Conservation (phyloP, 441 rosid genomes). For the Breynia disticha region DNA sequence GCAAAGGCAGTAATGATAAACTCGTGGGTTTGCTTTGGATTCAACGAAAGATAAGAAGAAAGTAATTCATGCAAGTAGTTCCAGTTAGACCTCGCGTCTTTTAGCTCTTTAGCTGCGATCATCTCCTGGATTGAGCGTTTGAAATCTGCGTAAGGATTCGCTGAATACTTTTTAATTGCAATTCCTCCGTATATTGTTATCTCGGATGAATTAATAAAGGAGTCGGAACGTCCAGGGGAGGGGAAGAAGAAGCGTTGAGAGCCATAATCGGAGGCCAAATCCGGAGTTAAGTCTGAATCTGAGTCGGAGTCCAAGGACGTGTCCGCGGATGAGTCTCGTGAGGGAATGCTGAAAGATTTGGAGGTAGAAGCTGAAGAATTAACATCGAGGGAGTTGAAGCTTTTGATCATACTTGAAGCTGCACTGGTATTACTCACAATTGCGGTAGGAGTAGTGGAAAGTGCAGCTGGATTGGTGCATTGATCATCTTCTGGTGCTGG, state of each 20-base stretch:
- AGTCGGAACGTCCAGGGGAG: conserved; percentile 84
- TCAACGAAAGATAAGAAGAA: conserved; percentile 58
- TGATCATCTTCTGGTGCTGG: conserved; percentile 18
- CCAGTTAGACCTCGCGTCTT: conserved; percentile 42
- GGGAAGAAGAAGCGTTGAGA: conserved; percentile 89
- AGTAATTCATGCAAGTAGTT: conserved; percentile 68
- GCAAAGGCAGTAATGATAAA: conserved; percentile 67
- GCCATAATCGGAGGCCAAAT: conserved; percentile 61
- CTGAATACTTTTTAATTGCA: conserved; percentile 53
- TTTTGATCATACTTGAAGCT: conserved; percentile 28
- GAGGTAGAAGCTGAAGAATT: conserved; percentile 30
- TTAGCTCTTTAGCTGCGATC: conserved; percentile 59
- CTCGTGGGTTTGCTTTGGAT: conserved; percentile 60
- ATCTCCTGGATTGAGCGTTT: conserved; percentile 75
- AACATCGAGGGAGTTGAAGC: conserved; percentile 41
- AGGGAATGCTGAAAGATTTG: conserved; percentile 29
- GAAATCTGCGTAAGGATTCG: conserved; percentile 77
- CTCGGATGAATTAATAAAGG: conserved; percentile 47
- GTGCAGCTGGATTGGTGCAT: too few species aligned
- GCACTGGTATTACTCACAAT: too few species aligned
- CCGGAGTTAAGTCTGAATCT: conserved; percentile 32
- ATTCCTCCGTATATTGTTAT: conserved; percentile 32
- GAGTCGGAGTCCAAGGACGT: conserved; percentile 32
- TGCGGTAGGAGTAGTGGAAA: too few species aligned
- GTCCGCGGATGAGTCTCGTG: conserved; percentile 17